phyloP scores from a whole-genome alignment of 805 yeast species.

The Ogataea siamensis region DNA sequence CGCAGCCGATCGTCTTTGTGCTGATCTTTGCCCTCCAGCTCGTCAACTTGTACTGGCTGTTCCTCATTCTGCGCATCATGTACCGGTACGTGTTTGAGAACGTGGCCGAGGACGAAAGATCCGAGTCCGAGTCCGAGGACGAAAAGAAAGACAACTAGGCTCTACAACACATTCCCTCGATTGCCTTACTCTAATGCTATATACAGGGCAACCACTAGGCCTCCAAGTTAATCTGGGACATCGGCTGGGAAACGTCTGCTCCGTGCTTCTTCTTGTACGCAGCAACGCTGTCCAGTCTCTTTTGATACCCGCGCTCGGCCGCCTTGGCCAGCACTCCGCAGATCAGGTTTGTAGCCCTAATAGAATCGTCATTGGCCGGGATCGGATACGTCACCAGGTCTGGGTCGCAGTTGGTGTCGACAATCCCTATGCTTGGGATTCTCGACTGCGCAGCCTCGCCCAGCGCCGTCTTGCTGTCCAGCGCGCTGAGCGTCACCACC shows the following conservation, averaged over 20 bases:
- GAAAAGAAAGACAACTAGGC: slow-evolving; percentile 25
- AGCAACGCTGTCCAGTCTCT: slow-evolving; percentile 44
- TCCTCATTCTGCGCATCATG: slow-evolving; percentile 73
- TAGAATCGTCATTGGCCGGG: slow-evolving; percentile 93
- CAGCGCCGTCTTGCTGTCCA: slow-evolving; percentile 76
- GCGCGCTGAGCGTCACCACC: slow-evolving; percentile 82
- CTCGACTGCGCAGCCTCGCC: slow-evolving; percentile 78
- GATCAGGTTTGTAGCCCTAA: slow-evolving; percentile 75
- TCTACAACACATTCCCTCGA: neutral
- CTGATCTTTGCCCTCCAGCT: slow-evolving; percentile 78
- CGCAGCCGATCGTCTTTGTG: slow-evolving; percentile 83
- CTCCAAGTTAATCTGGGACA: slow-evolving; percentile 9
- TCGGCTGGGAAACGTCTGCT: slow-evolving; percentile 22
- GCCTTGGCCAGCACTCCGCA: slow-evolving; percentile 83
- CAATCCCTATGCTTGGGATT: slow-evolving; percentile 89
- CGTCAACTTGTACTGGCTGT: slow-evolving; percentile 87
- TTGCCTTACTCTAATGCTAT: slow-evolving; percentile 4
- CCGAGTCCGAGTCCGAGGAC: slow-evolving; percentile 59
- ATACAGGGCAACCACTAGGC: slow-evolving; percentile 7
- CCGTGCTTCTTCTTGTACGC: slow-evolving; percentile 35
- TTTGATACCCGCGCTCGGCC: slow-evolving; percentile 72
- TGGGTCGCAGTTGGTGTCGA: slow-evolving; percentile 94
- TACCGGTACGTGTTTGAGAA: slow-evolving; percentile 62
- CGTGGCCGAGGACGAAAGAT: slow-evolving; percentile 74
- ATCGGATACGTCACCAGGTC: slow-evolving; percentile 87